Evolutionary conservation across 139 green algal genomes (phyloP), one percentile per base, ranked within the genome.

Genomic region (Spirogloea muscicola): DNA sequence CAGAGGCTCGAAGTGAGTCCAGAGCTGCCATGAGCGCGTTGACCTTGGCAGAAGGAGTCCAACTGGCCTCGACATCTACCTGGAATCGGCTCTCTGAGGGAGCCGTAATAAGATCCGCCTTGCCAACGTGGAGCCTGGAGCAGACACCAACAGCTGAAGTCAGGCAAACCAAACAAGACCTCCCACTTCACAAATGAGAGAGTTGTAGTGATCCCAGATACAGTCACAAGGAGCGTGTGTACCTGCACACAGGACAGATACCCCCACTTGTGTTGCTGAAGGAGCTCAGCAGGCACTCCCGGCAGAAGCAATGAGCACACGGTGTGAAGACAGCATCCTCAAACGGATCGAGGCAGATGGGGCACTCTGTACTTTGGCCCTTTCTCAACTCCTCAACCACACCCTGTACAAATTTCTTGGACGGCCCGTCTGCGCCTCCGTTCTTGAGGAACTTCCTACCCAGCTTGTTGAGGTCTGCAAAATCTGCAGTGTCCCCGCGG

Each of bases 261-360:
- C 13, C 25, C 13, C 10, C 67, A 21, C 4, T 10, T 5, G 21
- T 21, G 4, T 7, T 40, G n/a, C 52, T 3, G n/a, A 55, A 78
- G 59, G 86, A 93, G 62, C 92, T 87, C 10, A 82, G 68, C 1
- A 92, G 82, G 76, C 92, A 96, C 48, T 79, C 58, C 7, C 90
- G 81, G 85, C 91, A 96, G 74, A 95, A 91, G 27, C 58, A 31
- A 70, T 96, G 90, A 16, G 85, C 87, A 75, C 91, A 96, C 2
- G 16, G 70, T 1, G 85, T 67, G 29, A 80, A 49, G 18, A 82
- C 75, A 13, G 67, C 67, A 10, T 82, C 75, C 10, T 76, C 67
- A 3, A 25, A 9, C 27, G 16, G 31, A 3, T 82, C 75, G 16
- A 82, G 3, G 55, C 75, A 82, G 41, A 82, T 72, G 21, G 66